phyloP scores from a whole-genome alignment of 805 yeast genomes.

The Candida easanensis region DNA sequence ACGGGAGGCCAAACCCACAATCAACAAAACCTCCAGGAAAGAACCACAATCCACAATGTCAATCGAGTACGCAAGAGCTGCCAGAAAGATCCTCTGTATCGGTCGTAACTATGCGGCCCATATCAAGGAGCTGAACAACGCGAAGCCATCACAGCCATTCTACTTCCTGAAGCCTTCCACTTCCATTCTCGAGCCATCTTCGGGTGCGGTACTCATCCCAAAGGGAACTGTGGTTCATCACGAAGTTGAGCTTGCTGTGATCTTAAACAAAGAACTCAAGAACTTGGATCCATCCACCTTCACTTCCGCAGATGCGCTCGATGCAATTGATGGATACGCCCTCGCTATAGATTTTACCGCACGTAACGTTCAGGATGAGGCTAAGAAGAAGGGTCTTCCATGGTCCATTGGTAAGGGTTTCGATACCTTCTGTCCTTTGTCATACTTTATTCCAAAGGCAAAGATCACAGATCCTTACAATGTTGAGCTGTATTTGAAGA shows the following conservation, averaged over 20 bases:
- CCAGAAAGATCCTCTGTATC: slow-evolving; percentile 84
- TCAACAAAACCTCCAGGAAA: too few species aligned
- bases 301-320: slow-evolving; percentile 63
- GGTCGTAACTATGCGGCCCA: slow-evolving; percentile 99
- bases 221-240: slow-evolving; percentile 79
- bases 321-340: slow-evolving; percentile 82
- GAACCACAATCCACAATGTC: too few species aligned
- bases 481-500: slow-evolving; percentile 56
- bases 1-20: too few species aligned
- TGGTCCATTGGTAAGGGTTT: slow-evolving; percentile 97
- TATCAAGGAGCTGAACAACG: slow-evolving; percentile 82
- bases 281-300: slow-evolving; percentile 57
- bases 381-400: slow-evolving; percentile 90
- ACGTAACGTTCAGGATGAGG: slow-evolving; percentile 92
- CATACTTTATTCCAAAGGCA: slow-evolving; percentile 63
- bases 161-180: slow-evolving; percentile 90
- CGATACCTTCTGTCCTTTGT: slow-evolving; percentile 92
- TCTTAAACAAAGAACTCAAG: slow-evolving; percentile 61
- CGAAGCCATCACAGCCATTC: slow-evolving; percentile 82
- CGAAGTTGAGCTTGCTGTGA: slow-evolving; percentile 87
- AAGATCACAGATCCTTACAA: slow-evolving; percentile 72
- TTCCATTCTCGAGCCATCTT: slow-evolving; percentile 59
- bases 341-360: slow-evolving; percentile 94
- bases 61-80: slow-evolving; percentile 50
- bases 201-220: slow-evolving; percentile 83